phyloP scores from a whole-genome alignment of 1,284 basidiomycete species.

The Takashimella koratensis region DNA sequence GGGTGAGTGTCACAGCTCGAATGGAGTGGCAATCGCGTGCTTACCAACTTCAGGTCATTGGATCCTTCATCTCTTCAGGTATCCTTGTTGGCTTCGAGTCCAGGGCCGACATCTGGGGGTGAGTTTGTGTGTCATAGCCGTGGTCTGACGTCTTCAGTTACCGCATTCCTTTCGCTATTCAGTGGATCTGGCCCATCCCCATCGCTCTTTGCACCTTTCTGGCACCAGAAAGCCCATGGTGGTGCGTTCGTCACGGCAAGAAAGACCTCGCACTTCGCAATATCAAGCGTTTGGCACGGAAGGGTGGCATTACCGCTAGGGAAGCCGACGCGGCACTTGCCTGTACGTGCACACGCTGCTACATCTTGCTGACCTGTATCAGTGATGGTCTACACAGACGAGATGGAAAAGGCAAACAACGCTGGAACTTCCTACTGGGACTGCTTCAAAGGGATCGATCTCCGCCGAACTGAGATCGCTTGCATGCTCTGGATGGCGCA shows the following conservation, averaged over 20 bases:
- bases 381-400: slow-evolving; percentile 46
- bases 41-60: too few relatives aligned
- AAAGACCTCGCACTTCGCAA: slow-evolving; percentile 3
- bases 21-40: too few relatives aligned
- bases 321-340: too few relatives aligned
- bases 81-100: slow-evolving; percentile 41
- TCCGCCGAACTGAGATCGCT: slow-evolving; percentile 42
- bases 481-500: slow-evolving; percentile 24
- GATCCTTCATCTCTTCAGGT: slow-evolving; percentile 41
- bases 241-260: slow-evolving; percentile 9
- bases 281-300: background rate
- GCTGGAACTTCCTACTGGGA: slow-evolving; percentile 41
- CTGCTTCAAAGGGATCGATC: slow-evolving; percentile 46
- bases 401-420: slow-evolving; percentile 21
- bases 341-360: too few relatives aligned
- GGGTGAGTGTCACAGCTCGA: too few relatives aligned
- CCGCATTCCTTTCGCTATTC: slow-evolving; percentile 1
- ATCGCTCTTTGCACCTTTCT: slow-evolving; percentile 3
- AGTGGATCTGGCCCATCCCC: slow-evolving; percentile 10
- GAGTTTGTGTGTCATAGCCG: background rate
- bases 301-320: too few relatives aligned
- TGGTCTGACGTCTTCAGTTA: background rate
- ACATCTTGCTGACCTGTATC: slow-evolving; percentile 23
- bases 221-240: slow-evolving; percentile 15
- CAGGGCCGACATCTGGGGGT: background rate